A percentile compares a stretch with the other conserved stretches of the same genome.
phyloP scores from a whole-genome alignment of 73 alveolate species.

The Paraurostyla sp. region DNA sequence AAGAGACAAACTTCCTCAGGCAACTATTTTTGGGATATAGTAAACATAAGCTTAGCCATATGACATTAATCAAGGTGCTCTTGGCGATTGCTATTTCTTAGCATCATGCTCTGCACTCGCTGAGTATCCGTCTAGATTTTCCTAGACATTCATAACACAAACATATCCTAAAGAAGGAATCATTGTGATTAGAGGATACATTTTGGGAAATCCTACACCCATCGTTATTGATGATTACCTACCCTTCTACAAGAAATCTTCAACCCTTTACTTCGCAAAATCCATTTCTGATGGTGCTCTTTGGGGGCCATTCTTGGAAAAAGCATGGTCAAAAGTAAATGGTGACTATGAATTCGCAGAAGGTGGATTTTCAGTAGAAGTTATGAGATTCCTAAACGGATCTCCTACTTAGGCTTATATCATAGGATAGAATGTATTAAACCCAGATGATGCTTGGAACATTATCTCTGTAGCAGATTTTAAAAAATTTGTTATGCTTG shows the following conservation, averaged over 20 bases:
- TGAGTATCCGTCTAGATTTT: not conserved
- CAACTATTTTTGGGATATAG: not conserved
- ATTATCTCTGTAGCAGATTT: not conserved
- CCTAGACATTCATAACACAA: not conserved
- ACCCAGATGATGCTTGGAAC: not conserved
- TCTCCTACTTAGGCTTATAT: not conserved
- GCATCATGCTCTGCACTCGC: not conserved
- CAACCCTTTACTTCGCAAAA: not conserved
- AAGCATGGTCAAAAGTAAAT: not conserved
- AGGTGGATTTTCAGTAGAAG: slow-evolving; percentile 5
- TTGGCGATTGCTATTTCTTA: slow-evolving; percentile 38
- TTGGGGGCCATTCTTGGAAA: slow-evolving; percentile 28
- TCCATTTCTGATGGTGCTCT: not conserved
- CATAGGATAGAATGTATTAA: not conserved
- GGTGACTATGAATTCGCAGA: not conserved
- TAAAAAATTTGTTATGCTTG: not conserved
- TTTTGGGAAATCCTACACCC: not conserved
- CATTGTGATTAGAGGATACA: not conserved
- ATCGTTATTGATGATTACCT: slow-evolving; percentile 14
- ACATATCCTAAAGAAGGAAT: not conserved
- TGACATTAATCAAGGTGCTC: not conserved
- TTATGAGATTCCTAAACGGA: not conserved
- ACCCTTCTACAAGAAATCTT: not conserved
- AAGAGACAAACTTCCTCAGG: not conserved
- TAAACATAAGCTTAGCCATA: not conserved